Evolutionary conservation across 23 red algal species (phyloP), one percentile per base, ranked within the genome.

Genomic region (Pyropia yezoensis): DNA sequence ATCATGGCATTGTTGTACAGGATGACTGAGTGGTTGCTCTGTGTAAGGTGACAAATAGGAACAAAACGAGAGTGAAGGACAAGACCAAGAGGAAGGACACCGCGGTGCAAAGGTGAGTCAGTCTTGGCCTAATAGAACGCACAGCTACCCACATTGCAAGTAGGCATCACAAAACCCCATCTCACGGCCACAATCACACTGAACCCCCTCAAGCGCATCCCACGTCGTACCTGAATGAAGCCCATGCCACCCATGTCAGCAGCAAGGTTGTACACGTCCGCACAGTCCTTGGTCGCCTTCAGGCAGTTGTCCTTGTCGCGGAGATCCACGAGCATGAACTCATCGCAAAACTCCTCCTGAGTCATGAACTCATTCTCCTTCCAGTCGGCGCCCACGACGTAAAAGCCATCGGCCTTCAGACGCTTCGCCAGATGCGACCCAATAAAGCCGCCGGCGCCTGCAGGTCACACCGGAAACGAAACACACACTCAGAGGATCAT

Each of bases 171-270:
- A 7, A 47, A 47, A 47, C 0, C 39, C 4, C 39, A 0, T 47
- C 39, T 47, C 7, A 47, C 39, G 11, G 7, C 9, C 39, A 47
- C 39, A 3, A 47, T 47, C 39, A 47, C 39, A 8, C 4, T 47
- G 39, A 47, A 6, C 3, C 12, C 39, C 39, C 39, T 47, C 11
- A 13, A 47, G 39, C 11, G 4, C 11, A 47, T 47, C 11, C 39
- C 47, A 52, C 4, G 11, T 12, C 39, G 39, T 47, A 47, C 39
- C 75, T 98, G 94, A 62, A 98, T 98, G 75, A 98, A 98, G 23
- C 94, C 94, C 94, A 98, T 98, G 33, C 94, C 94, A 22, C 94
- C 94, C 94, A 98, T 98, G 67, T 98, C 94, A 18, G 94, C 94
- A 26, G 94, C 94, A 11, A 98, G 74, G 83, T 98, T 98, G 94